Evolutionary conservation across 208 protist genomes (phyloP), one percentile per base, ranked within the genome.

Genomic region (Leishmania gerbilli): DNA sequence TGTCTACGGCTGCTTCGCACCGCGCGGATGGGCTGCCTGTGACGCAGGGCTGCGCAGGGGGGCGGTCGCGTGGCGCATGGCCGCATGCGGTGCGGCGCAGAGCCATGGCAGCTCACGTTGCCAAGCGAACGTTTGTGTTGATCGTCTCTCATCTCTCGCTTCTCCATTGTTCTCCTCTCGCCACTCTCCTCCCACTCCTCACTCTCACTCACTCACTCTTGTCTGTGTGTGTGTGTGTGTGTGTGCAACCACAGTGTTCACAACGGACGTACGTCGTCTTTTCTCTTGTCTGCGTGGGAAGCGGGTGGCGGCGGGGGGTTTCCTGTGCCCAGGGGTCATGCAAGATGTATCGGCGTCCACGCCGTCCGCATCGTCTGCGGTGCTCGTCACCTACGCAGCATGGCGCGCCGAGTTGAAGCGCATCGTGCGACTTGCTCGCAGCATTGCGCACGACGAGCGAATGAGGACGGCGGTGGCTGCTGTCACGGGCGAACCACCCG

Each of bases 341-440:
- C 40, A 71, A 2, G 40, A 77, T 77, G 81, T 6, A 19, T 15
- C 74, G 8, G 31, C 55, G 4, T 19, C 51, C 74, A 47, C 49
- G n/a, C 11, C 75, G 27, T 65, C 75, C 11, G 13, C 62, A 19
- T 40, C 75, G 27, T 69, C 76, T 37, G 17, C 40, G 40, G 42
- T 5, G 27, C 42, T 49, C 7, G 51, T 81, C 53, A 81, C 72
- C 45, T 81, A 85, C 77, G 56, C 62, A 5, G 64, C 71, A 68
- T 85, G 82, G 82, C 82, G 71, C 24, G 31, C 27, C 64, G 82
- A 85, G 72, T 53, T 51, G 1, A 37, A 64, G 7, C 71, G 72
- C 64, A 75, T 85, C 72, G 37, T 56, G 8, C 71, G 60, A 9
- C 49, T 81, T 21, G 72, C 77, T 15, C 77, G 56, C 45, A 49